Base-by-base conservation (phyloP, 768 basidiomycete species). In the Mycena epipterygia region DNA sequence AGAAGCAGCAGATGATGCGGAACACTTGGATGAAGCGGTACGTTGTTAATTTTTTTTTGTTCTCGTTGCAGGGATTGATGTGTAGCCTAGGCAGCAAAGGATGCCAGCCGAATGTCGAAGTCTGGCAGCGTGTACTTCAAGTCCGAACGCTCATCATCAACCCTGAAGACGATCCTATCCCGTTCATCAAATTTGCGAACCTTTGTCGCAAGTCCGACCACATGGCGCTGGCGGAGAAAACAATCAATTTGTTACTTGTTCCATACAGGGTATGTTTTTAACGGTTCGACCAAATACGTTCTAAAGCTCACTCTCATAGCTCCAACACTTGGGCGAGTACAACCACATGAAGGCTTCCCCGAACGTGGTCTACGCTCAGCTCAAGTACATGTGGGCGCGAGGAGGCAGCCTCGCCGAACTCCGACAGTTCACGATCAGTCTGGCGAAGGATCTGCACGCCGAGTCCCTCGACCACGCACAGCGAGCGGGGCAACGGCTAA, bases 101-200 rank as follows among this genome's bases (percentile, higher is more conserved):
- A 1, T 98, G 97, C 81, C 97, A 99, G 77, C 95, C 95, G 27
- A 97, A 99, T 73, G 98, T 99, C 41, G 98, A 99, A 82, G 96
- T 98, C 5, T 99, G 98, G 98, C 98, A 99, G 80, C 91, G 97
- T 25, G 95, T 99, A 62, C 86, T 99, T 6, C 97, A 98, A 86
- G 96, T 99, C 56, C 90, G 98, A 59, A 95, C 96, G 0, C 86
- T 99, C 60, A 96, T 99, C 32, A 85, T 98, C 30, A 93, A 90
- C 52, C 97, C 98, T 0, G 94, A 94, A 70, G 96, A 98, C 74
- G 96, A 98, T 78, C 95, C 94, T 42, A 89, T 93, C 55, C 98
- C 97, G 89, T 99, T 97, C 96, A 98, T 99, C 81, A 96, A 98
- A 81, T 98, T 99, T 76, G 96, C 97, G 3, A 99, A 99, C 76